Base-by-base conservation (phyloP, 768 basidiomycete species). In the Galerina sulciceps region DNA sequence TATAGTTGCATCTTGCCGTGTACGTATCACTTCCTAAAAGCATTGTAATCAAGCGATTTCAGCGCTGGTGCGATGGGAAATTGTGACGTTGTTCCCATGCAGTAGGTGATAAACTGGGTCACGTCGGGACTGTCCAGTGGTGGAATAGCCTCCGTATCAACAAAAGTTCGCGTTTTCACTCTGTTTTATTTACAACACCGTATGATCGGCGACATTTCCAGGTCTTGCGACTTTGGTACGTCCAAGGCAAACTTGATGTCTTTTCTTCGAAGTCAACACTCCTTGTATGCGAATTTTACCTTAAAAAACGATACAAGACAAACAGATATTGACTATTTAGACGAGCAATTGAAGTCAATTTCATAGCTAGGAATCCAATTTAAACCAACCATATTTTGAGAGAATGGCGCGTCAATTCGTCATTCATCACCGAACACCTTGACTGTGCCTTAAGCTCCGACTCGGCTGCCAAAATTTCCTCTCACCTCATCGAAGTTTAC, bases 1-100 rank as follows among this genome's bases (percentile, higher is more conserved):
- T 72, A 18, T 44, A 35, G 13, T 44, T 37, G 35, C 46, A 40
- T 35, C 62, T 38, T 4, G 4, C 15, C 18, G 10, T 10, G 38
- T 31, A 40, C 47, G 8, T 53, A 35, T 31, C 10, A 6, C 14
- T 10, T 9, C 17, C 1, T 47, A 8, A 14, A 17, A 10, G 6
- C 17, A 44, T n/a, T 11, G 10, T 13, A 86, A 82, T 94, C 87
- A 4, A 84, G 83, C 53, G 95, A 97, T 70, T 97, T 97, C 65
- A 94, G 96, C 67, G 88, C 89, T 78, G 85, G 88, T 58, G 90
- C 90, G 3, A 95, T 96, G 95, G 96, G 96, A 73, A 95, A 94
- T 71, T 94, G 91, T 67, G 96, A 96, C 74, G 85, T 93, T 44
- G 89, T 89, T 10, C 90, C 90, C 69, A 89, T 91, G 87, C 89